Percentiles rank a stretch among this genome's conserved stretches.
phyloP scores from a whole-genome alignment of 768 basidiomycete species.

The Lyophyllum semitale region DNA sequence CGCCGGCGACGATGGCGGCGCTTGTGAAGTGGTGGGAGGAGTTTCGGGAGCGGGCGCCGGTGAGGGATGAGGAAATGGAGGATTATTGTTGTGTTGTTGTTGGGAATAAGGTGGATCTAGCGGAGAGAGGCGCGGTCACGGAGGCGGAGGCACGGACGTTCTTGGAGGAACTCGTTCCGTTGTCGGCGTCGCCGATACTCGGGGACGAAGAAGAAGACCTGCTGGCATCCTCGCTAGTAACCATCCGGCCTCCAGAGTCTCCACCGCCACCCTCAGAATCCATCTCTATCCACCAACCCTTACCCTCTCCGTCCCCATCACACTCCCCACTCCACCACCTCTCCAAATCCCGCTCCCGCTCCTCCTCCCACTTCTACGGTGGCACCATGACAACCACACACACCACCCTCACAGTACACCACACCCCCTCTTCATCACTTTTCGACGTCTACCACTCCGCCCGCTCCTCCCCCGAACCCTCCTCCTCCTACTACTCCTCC shows the following conservation, averaged over 20 bases:
- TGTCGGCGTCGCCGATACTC: constrained; percentile 17
- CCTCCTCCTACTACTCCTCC: constrained; percentile 18
- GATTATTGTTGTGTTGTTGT: constrained; percentile 76
- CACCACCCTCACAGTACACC: constrained; percentile 64
- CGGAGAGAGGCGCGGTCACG: constrained; percentile 28
- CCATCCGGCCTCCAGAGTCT: constrained; percentile 17
- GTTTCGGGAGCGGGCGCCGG: constrained; percentile 67
- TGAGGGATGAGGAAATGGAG: constrained; percentile 60
- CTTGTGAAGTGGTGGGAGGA: constrained; percentile 79
- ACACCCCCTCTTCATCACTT: constrained; percentile 80
- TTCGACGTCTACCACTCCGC: constrained; percentile 66
- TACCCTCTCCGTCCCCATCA: constrained; percentile 30
- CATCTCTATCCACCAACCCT: constrained; percentile 26
- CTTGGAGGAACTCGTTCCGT: constrained; percentile 59
- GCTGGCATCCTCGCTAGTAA: constrained; percentile 21
- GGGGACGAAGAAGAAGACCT: constrained; percentile 16
- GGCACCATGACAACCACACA: constrained; percentile 61
- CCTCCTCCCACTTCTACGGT: constrained; percentile 40
- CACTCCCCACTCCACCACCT: constrained; percentile 30
- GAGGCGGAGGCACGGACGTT: constrained; percentile 52
- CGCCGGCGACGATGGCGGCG: constrained; percentile 57
- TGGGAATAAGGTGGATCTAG: constrained; percentile 78
- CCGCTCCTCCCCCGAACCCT: constrained; percentile 56
- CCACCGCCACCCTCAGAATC: constrained; percentile 15
- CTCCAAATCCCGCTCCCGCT: constrained; percentile 47